A percentile compares a stretch with the other conserved stretches of the same genome.
phyloP scores from a whole-genome alignment of 208 protist genomes.

The Leptomonas pyrrhocoris region DNA sequence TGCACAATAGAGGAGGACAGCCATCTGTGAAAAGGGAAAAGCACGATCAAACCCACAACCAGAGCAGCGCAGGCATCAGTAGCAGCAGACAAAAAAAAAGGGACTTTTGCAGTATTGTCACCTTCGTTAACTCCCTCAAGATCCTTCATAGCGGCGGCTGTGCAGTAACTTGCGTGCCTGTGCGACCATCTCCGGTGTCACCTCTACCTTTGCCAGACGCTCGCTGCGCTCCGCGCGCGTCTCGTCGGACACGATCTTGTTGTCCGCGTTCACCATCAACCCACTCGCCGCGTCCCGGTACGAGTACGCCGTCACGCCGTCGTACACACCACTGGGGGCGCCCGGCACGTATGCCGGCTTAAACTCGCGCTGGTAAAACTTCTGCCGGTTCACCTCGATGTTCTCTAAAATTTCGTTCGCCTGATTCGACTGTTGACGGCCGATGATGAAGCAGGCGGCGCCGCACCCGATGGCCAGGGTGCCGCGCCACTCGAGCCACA shows the following conservation, averaged over 20 bases:
- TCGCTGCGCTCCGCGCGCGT: conserved; percentile 41
- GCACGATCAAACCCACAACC: too few species aligned
- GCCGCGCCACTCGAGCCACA: conserved; percentile 84
- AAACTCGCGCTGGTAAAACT: conserved; percentile 77
- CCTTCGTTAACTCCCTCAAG: conserved; percentile 6
- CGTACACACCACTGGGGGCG: conserved; percentile 70
- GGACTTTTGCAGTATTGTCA: not conserved
- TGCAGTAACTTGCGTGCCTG: conserved; percentile 57
- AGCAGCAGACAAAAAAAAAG: not conserved
- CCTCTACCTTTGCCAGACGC: conserved; percentile 40
- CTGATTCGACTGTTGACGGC: conserved; percentile 53
- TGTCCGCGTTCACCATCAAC: conserved; percentile 72
- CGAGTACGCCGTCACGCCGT: conserved; percentile 68
- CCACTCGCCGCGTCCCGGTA: conserved; percentile 69
- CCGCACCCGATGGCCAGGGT: conserved; percentile 57
- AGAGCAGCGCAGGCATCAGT: too few species aligned
- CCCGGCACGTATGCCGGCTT: conserved; percentile 65
- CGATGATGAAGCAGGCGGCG: conserved; percentile 43
- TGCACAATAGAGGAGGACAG: too few species aligned
- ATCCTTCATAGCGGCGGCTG: conserved; percentile 50
- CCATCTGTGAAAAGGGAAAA: not conserved
- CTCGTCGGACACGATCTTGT: conserved; percentile 48
- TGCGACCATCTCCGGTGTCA: conserved; percentile 74
- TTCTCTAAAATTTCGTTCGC: conserved; percentile 87
- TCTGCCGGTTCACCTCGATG: conserved; percentile 83